Evolutionary conservation across 2,329 filamentous ascomycete species (phyloP).

Genomic region (Ophiostoma sp.): DNA sequence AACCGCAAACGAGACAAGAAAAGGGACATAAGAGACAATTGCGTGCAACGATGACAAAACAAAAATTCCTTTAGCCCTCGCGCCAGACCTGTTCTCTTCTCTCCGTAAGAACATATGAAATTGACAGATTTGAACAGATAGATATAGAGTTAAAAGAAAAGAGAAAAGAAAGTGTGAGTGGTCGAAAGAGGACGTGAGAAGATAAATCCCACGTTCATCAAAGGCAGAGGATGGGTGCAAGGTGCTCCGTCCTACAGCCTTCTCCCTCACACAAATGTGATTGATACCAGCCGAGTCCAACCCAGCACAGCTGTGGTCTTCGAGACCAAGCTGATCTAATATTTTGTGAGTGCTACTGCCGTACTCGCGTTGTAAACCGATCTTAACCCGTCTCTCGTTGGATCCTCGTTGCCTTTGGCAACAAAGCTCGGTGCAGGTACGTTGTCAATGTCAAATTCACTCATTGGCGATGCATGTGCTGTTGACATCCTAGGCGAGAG

Average conservation of each 20-base stretch:
- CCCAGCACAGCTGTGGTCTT: constrained; percentile 29
- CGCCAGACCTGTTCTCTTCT: constrained; percentile 19
- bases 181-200: background rate
- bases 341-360: background rate
- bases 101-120: constrained; percentile 2
- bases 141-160: constrained; percentile 6
- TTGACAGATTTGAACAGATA: background rate
- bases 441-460: background rate
- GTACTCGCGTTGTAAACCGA: background rate
- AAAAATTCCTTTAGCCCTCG: constrained; percentile 18
- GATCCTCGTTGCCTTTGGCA: background rate
- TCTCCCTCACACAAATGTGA: background rate
- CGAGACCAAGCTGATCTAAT: constrained; percentile 11
- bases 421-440: background rate
- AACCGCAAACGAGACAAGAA: background rate
- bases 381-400: background rate
- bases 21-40: constrained; percentile 4
- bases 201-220: background rate
- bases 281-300: constrained; percentile 12
- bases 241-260: background rate
- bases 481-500: background rate
- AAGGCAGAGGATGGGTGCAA: background rate
- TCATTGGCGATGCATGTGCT: background rate
- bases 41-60: constrained; percentile 18
- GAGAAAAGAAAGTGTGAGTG: background rate